phyloP scores from a whole-genome alignment of 2,329 filamentous ascomycete genomes.

The Alternaria sp. region DNA sequence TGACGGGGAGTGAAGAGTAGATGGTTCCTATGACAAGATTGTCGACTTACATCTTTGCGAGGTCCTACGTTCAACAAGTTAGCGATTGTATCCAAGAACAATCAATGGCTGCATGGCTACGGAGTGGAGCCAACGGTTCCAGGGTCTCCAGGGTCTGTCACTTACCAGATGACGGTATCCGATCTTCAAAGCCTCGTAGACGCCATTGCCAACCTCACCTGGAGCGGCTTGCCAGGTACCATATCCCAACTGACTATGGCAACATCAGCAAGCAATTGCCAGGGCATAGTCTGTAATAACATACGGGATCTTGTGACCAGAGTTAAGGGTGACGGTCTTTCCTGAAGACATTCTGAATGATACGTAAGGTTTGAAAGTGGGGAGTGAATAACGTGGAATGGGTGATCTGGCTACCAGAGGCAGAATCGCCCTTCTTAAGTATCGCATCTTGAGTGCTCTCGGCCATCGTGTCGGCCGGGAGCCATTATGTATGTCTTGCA shows the following conservation, averaged over 20 bases:
- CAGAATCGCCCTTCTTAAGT: conserved; percentile 24
- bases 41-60: conserved; percentile 41
- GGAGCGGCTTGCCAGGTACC: conserved; percentile 48
- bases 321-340: conserved; percentile 45
- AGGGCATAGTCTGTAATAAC: conserved; percentile 48
- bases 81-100: background rate
- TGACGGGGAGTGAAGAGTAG: background rate
- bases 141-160: conserved; percentile 2
- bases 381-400: background rate
- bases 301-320: conserved; percentile 57
- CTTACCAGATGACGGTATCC: conserved; percentile 47
- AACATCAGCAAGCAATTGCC: background rate
- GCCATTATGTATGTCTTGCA: conserved; percentile 12
- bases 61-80: conserved; percentile 46
- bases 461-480: conserved; percentile 6
- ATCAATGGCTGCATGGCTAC: no score
- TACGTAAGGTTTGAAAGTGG: conserved; percentile 4
- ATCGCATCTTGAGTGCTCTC: conserved; percentile 10
- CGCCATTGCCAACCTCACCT: conserved; percentile 52
- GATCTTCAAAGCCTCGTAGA: conserved; percentile 48
- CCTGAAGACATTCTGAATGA: conserved; percentile 44
- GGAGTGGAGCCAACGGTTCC: background rate
- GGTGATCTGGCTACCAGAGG: conserved; percentile 6
- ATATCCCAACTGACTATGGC: conserved; percentile 55
- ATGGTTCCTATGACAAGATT: background rate